Evolutionary conservation across 305 asterid species (phyloP).

Genomic region (Petunia hybrid): DNA sequence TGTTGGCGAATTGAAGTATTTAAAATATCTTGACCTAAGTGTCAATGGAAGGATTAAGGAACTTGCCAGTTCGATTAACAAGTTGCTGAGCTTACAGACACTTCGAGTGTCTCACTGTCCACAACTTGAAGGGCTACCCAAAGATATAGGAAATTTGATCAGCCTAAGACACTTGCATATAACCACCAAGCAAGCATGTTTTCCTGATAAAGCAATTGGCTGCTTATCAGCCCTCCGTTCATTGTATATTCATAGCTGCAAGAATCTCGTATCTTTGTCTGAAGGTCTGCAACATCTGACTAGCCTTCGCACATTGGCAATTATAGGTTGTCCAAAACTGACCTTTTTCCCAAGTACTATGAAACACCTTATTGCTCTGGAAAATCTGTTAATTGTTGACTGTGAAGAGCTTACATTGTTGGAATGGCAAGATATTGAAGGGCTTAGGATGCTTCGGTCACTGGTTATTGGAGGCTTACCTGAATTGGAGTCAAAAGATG

Average conservation of each 20-base stretch:
- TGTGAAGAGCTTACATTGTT: slow-evolving; percentile 22
- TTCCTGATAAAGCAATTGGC: slow-evolving; percentile 24
- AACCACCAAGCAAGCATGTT: slow-evolving; percentile 30
- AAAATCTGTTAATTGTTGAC: slow-evolving; percentile 8
- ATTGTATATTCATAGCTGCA: slow-evolving; percentile 24
- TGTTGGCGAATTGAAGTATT: slow-evolving; percentile 25
- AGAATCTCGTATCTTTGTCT: slow-evolving; percentile 7
- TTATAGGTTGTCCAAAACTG: slow-evolving; percentile 20
- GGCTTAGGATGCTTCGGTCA: slow-evolving; percentile 19
- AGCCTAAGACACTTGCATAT: slow-evolving; percentile 23
- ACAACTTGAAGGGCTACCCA: slow-evolving; percentile 16
- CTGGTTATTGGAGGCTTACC: slow-evolving; percentile 27
- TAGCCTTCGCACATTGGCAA: slow-evolving; percentile 7
- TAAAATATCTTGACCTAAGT: slow-evolving; percentile 27
- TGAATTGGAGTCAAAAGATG: background rate
- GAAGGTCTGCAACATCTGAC: slow-evolving; percentile 16
- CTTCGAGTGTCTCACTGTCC: background rate
- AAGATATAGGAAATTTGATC: slow-evolving; percentile 19
- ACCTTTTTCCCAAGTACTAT: slow-evolving; percentile 14
- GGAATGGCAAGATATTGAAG: slow-evolving; percentile 32
- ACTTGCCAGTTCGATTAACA: slow-evolving; percentile 18
- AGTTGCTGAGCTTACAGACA: slow-evolving; percentile 25
- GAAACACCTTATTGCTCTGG: slow-evolving; percentile 24
- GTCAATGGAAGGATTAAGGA: background rate
- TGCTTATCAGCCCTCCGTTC: slow-evolving; percentile 22